Evolutionary conservation across 352 stramenopile species (phyloP), one percentile per base, ranked within the genome.

Genomic region (Blastocystis sp.): DNA sequence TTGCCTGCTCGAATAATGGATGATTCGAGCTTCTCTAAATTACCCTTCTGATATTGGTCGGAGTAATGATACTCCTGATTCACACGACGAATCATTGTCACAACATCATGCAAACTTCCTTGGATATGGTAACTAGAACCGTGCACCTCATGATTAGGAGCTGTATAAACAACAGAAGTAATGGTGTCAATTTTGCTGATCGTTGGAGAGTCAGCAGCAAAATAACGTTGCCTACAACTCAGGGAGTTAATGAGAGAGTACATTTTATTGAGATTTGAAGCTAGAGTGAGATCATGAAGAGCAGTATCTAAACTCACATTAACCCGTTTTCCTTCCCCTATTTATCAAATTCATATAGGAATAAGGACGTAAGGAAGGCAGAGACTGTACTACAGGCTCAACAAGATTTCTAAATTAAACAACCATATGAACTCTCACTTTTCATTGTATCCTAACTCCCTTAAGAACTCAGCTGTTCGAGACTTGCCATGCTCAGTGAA

Each of bases 1-100:
- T n/a, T n/a, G 3, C 56, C 56, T 33, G 56, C 56, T 17, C 56
- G 56, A 62, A 62, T 62, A n/a, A 62, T n/a, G 56, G 56, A n/a
- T 3, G 56, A 62, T 62, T 62, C 27, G 3, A 62, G 56, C 5
- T 13, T n/a, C 3, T 33, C 56, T 13, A 62, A 62, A 62, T 33
- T 7, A n/a, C 60, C 60, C 40, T 40, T 22, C 60, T 70, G 27
- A 22, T 48, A 44, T 33, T 70, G 60, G 11, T 27, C 33, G 11
- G 64, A 27, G 19, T n/a, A 44, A 1, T 19, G 35, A 37, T 76
- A 76, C 33, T 44, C 64, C 27, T 76, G 27, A 51, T 56, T 76
- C 5, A 76, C 64, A 15, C 64, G 64, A 27, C 64, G 64, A 24
- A 76, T 15, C 64, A 76, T 76, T 6, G 64, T 51, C 9, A 76